These are phyloP conservation scores for Debaryomyces sp. DNA, from an alignment of 1,139 yeast genomes.

Conservation along the genomic window DNA sequence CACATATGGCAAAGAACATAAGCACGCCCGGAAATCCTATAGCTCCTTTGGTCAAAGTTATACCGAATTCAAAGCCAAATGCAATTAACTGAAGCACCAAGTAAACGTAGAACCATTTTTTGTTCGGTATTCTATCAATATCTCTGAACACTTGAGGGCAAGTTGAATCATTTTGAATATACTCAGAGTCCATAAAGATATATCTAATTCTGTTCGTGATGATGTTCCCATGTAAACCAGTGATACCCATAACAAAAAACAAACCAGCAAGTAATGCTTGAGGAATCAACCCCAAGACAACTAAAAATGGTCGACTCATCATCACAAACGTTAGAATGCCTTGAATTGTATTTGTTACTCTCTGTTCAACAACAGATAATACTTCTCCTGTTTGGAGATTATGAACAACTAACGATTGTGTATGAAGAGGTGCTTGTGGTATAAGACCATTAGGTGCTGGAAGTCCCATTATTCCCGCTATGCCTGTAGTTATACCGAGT, in stretches of 20 bases:
- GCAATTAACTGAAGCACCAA: conserved; percentile 63
- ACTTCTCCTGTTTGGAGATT: conserved; percentile 46
- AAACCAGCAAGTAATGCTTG: conserved; percentile 92
- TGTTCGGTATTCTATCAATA: conserved; percentile 34
- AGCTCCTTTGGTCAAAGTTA: conserved; percentile 86
- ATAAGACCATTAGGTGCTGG: conserved; percentile 97
- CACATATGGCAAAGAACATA: conserved; percentile 55
- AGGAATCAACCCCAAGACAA: conserved; percentile 84
- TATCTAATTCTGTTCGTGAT: conserved; percentile 66
- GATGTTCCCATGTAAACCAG: conserved; percentile 71
- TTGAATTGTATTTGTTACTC: conserved; percentile 81
- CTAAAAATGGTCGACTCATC: conserved; percentile 85
- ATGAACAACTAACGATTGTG: conserved; percentile 71
- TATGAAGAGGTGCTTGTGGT: conserved; percentile 96
- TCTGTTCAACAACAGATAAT: conserved; percentile 78
- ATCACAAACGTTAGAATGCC: conserved; percentile 82
- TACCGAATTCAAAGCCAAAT: conserved; percentile 79
- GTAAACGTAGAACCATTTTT: conserved; percentile 58
- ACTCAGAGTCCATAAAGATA: conserved; percentile 62
- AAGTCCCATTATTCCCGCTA: conserved; percentile 83
- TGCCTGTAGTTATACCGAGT: conserved; percentile 82
- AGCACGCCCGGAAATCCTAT: conserved; percentile 93
- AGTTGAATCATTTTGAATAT: conserved; percentile 33
- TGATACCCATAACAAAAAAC: conserved; percentile 89
- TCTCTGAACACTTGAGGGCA: conserved; percentile 43